Percentiles rank a stretch among this genome's conserved stretches.
Evolutionary conservation across 305 asterid species (phyloP).

Genomic region (Andrographis paniculata): DNA sequence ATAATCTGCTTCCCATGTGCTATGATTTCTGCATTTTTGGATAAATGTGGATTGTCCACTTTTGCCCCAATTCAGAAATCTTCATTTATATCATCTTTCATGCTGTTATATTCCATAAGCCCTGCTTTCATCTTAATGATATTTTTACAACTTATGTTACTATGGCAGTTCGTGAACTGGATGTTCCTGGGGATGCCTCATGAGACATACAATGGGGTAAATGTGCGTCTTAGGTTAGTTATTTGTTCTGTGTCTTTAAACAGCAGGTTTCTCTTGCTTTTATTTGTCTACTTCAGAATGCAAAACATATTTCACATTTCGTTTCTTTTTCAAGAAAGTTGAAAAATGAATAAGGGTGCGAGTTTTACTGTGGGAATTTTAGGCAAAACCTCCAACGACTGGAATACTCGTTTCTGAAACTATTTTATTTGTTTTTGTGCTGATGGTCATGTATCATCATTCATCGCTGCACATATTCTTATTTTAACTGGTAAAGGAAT

Average conservation of each 20-base stretch:
- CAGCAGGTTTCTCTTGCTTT: too few relatives aligned
- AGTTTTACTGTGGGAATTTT: slow-evolving; percentile 98
- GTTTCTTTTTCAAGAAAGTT: too few relatives aligned
- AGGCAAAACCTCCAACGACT: slow-evolving; percentile 84
- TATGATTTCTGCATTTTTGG: neutral
- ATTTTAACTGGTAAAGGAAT: neutral
- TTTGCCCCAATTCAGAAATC: too few relatives aligned
- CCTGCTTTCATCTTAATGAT: too few relatives aligned
- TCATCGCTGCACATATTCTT: neutral
- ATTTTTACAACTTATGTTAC: too few relatives aligned
- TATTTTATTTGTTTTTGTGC: neutral
- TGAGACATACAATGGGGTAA: neutral
- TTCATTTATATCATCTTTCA: too few relatives aligned
- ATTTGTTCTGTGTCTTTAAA: too few relatives aligned
- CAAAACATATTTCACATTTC: too few relatives aligned
- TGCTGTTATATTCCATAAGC: too few relatives aligned
- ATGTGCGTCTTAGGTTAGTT: neutral
- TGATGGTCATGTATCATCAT: neutral
- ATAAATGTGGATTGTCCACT: too few relatives aligned
- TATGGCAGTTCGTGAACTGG: slow-evolving; percentile 42
- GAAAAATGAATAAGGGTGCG: too few relatives aligned
- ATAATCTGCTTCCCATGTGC: neutral
- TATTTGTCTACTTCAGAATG: too few relatives aligned
- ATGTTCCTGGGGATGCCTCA: slow-evolving; percentile 98
- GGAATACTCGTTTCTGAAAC: neutral